Evolutionary conservation across 306 rosid species (phyloP), one percentile per base, ranked within the genome.

Genomic region (Malus domestica): DNA sequence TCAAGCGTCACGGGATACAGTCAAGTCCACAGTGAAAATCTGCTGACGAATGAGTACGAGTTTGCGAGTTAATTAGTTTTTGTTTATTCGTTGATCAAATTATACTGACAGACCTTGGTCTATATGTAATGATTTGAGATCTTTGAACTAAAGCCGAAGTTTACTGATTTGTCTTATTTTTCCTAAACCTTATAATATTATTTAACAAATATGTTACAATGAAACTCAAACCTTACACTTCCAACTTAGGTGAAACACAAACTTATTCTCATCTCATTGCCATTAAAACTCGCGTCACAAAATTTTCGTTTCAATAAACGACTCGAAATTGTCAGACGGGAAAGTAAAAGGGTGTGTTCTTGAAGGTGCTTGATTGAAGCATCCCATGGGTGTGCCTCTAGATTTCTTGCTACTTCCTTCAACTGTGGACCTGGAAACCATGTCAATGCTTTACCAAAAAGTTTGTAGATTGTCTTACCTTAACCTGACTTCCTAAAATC

Each of bases 1-100:
- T 95, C 87, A 92, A 89, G 93, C 92, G 92, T 63, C 79, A 89
- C 20, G 90, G 91, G 46, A 76, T 92, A 63, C 65, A 30, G 76
- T 49, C 87, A 46, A 83, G 83, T 75, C 68, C 65, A 3, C 87
- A 86, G 72, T 87, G 76, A 83, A 70, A 73, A 54, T 72, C 49
- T 42, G 45, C 45, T 45, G 19, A 40, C 60, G 42, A 77, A 57
- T 54, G 49, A 19, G 73, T 75, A 70, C 51, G 29, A 63, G 60
- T 23, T 79, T 71, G 45, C 60, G 20, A 57, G 10, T 3, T 20
- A 35, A 8, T 61, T 33, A 15, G 38, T 6, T 38, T 72, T 58
- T 59, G 38, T 20, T 55, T 8, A 59, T 38, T 40, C 57, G 44
- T 44, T 44, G 58, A 44, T 61, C 40, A 10, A 29, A 74, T 74